Evolutionary conservation across 306 rosid species (phyloP).

Genomic region (Senna tora): DNA sequence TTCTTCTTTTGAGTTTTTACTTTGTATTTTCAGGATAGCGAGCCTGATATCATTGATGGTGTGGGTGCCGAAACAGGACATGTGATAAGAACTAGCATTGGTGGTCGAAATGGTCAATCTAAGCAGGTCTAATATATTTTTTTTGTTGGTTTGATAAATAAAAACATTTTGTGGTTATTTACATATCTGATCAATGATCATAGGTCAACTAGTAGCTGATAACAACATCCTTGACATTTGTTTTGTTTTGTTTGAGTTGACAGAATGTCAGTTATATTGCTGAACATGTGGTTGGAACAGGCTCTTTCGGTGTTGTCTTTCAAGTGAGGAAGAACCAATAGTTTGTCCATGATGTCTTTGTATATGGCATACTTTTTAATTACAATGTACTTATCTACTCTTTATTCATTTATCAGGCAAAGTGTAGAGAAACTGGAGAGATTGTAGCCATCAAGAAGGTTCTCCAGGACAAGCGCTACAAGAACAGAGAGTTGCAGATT

Average conservation of each 20-base stretch:
- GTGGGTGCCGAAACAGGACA: conserved; percentile 95
- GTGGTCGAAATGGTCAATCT: conserved; percentile 85
- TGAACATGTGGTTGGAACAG: conserved; percentile 95
- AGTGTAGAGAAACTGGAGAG: conserved; percentile 47
- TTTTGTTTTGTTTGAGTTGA: conserved; percentile 37
- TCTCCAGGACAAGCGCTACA: conserved; percentile 39
- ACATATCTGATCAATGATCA: not conserved
- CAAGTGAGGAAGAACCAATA: conserved; percentile 56
- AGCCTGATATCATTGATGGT: conserved; percentile 85
- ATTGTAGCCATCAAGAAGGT: conserved; percentile 43
- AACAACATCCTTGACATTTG: conserved; percentile 20
- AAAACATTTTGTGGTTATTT: conserved; percentile 1
- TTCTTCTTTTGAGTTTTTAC: conserved; percentile 27
- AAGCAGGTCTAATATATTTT: conserved; percentile 64
- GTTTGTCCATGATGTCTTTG: conserved; percentile 29
- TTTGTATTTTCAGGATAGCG: conserved; percentile 70
- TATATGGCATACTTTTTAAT: conserved; percentile 14
- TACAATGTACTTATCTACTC: not conserved
- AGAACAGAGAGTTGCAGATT: conserved; percentile 68
- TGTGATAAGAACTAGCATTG: conserved; percentile 85
- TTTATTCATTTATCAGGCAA: conserved; percentile 38
- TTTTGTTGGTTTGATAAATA: conserved; percentile 9
- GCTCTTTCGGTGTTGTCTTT: conserved; percentile 96
- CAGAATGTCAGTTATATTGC: conserved; percentile 88
- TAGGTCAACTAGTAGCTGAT: conserved; percentile 7